Evolutionary conservation across 148 eudicot species (phyloP).

Genomic region (Cornus florida): DNA sequence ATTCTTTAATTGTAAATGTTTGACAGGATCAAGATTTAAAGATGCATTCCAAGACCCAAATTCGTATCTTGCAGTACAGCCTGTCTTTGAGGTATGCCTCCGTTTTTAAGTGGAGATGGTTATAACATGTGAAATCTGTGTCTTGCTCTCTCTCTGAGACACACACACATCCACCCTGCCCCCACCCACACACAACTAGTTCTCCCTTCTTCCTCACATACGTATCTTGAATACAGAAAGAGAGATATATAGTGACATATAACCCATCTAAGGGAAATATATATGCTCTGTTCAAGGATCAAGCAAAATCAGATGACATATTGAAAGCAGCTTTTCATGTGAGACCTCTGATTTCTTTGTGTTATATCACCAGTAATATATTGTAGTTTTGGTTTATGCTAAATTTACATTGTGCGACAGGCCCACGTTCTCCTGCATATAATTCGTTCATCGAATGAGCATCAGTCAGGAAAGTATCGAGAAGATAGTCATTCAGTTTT

Average conservation of each 20-base stretch:
- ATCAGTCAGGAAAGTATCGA: conserved; percentile 29
- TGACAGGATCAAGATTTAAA: conserved; percentile 82
- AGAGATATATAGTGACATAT: conserved; percentile 77
- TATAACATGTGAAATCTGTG: background rate
- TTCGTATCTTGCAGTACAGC: conserved; percentile 69
- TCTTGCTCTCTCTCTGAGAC: background rate
- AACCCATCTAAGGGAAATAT: conserved; percentile 83
- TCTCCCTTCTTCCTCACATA: conserved; percentile 4
- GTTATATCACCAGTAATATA: conserved; percentile 1
- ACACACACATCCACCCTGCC: background rate
- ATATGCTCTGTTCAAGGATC: conserved; percentile 90
- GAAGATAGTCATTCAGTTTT: conserved; percentile 37
- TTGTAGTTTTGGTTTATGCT: conserved; percentile 3
- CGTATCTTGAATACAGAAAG: conserved; percentile 46
- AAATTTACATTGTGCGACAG: conserved; percentile 40
- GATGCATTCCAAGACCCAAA: conserved; percentile 95
- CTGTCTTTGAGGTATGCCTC: conserved; percentile 75
- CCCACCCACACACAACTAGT: background rate
- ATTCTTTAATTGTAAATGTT: conserved; percentile 9
- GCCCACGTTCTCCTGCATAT: conserved; percentile 87
- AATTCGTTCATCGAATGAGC: conserved; percentile 55
- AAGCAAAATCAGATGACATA: conserved; percentile 92
- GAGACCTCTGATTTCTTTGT: conserved; percentile 24
- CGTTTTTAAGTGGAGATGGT: background rate
- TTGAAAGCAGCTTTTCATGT: conserved; percentile 97